Evolutionary conservation across 2,329 filamentous ascomycete species (phyloP).

Genomic region (Xylariaceae sp.): DNA sequence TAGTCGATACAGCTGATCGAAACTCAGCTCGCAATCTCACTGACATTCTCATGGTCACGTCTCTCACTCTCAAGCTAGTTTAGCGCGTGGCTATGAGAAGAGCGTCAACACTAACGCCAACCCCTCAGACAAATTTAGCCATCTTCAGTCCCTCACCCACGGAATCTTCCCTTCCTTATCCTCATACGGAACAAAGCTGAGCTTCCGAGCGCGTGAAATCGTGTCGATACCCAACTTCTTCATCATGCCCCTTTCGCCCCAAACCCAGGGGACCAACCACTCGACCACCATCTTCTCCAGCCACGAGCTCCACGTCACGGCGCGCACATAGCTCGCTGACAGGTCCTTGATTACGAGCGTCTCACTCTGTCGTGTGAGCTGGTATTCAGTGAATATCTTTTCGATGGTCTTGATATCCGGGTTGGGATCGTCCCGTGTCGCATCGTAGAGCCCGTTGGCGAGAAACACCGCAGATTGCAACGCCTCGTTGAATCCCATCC

Average conservation of each 20-base stretch:
- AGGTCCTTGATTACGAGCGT: conserved; percentile 4
- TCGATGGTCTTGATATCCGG: conserved; percentile 5
- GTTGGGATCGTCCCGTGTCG: not conserved
- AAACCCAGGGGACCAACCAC: conserved; percentile 7
- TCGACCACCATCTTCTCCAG: conserved; percentile 14
- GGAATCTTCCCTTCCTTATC: conserved; percentile 15
- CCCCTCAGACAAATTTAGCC: too few species aligned
- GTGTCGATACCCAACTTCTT: not conserved
- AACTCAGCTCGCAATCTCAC: too few species aligned
- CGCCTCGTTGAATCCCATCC: conserved; percentile 17
- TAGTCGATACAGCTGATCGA: too few species aligned
- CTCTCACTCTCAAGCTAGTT: too few species aligned
- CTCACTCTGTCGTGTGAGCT: conserved; percentile 13
- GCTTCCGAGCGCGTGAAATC: conserved; percentile 5
- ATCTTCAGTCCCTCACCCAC: conserved; percentile 1
- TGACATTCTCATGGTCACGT: too few species aligned
- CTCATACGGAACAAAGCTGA: conserved; percentile 12
- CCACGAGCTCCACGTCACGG: conserved; percentile 18
- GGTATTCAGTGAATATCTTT: conserved; percentile 13
- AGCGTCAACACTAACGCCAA: too few species aligned
- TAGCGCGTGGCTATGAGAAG: too few species aligned
- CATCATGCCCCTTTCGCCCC: conserved; percentile 3
- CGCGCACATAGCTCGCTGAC: conserved; percentile 11
- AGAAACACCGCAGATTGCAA: conserved; percentile 13
- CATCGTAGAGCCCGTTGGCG: conserved; percentile 15